phyloP scores from a whole-genome alignment of 345 rosid species.

The Psidium friedrichsthalianum region DNA sequence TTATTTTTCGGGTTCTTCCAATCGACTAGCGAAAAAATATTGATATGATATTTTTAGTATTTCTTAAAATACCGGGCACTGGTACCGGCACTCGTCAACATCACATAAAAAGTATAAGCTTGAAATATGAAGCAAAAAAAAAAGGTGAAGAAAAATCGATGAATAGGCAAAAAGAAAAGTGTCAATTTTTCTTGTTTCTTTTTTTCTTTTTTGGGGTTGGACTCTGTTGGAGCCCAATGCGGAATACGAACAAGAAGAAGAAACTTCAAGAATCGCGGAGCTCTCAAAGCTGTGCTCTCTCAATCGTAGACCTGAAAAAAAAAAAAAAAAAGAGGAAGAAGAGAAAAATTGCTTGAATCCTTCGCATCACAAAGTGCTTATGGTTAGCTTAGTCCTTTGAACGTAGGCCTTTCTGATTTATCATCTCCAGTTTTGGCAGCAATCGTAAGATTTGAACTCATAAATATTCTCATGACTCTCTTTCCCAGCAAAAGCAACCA shows the following conservation, averaged over 20 bases:
- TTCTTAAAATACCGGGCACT: neutral
- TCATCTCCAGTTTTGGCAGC: neutral
- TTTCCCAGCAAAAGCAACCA: neutral
- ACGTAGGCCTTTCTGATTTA: neutral
- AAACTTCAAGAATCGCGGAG: neutral
- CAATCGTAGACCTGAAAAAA: too few species aligned
- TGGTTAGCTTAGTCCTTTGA: too few species aligned
- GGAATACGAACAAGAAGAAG: neutral
- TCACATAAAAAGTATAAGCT: neutral
- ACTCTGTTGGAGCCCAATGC: neutral
- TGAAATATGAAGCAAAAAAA: neutral
- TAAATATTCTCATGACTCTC: neutral
- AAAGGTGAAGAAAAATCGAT: neutral
- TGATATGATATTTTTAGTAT: neutral
- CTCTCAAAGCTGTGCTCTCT: neutral
- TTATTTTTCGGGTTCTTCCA: neutral
- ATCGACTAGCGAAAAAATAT: neutral
- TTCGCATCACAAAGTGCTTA: too few species aligned
- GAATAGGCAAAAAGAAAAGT: neutral
- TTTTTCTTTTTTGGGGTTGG: neutral
- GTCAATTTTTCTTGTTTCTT: neutral
- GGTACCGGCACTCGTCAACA: neutral
- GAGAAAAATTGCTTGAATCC: too few species aligned
- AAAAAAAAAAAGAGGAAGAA: too few species aligned
- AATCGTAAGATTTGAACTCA: neutral